These are phyloP conservation scores for Lonicera japonica DNA, from an alignment of 129 eudicot genomes.

Conservation along the genomic window DNA sequence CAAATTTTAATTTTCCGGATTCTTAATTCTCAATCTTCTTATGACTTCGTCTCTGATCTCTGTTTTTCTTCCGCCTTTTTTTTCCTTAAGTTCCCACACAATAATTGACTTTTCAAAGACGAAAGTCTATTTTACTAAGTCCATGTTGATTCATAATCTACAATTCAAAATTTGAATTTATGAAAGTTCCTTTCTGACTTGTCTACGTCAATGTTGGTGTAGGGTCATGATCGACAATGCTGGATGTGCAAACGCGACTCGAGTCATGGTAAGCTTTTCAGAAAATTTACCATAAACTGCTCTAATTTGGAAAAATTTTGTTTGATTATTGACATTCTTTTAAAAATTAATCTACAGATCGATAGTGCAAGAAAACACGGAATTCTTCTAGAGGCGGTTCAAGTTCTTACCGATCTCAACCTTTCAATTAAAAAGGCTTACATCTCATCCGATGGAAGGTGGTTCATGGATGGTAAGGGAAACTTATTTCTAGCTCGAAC, in stretches of 20 bases:
- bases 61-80: constrained; percentile 12
- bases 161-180: constrained; percentile 12
- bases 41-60: neutral
- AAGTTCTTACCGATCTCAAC: constrained; percentile 70
- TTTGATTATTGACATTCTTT: neutral
- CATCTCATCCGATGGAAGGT: constrained; percentile 80
- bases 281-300: neutral
- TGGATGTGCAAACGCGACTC: constrained; percentile 57
- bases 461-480: constrained; percentile 90
- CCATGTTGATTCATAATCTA: constrained; percentile 2
- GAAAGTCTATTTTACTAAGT: neutral
- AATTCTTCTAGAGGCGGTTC: constrained; percentile 83
- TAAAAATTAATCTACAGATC: constrained; percentile 28
- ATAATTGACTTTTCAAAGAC: constrained; percentile 28
- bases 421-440: constrained; percentile 73
- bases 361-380: constrained; percentile 81
- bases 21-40: constrained; percentile 9
- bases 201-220: constrained; percentile 3
- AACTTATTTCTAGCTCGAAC: neutral
- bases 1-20: neutral
- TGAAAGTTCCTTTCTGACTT: constrained; percentile 14
- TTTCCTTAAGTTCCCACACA: neutral
- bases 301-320: neutral
- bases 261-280: constrained; percentile 53
- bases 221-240: constrained; percentile 88